Base-by-base conservation (phyloP, 2,329 filamentous ascomycete species). In the Pseudogymnoascus pannorum region DNA sequence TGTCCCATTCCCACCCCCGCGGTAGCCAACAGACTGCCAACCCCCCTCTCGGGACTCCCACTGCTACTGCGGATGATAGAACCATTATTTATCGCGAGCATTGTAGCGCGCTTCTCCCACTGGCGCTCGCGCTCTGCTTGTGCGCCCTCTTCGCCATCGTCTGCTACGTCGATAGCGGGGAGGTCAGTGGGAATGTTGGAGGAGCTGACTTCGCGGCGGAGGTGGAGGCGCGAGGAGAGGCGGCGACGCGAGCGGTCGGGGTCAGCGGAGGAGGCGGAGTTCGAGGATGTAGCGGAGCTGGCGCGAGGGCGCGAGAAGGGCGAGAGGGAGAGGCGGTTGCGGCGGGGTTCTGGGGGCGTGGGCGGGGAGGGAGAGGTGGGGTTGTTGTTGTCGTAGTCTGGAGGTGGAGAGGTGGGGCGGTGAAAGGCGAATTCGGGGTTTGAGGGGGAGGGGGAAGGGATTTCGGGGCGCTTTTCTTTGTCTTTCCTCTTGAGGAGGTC, bases 61-160 rank as follows among this genome's bases (percentile, higher is more conserved):
- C 78, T 76, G 62, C 79, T 78, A 63, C 74, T 72, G 58, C 67
- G 67, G 24, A 66, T 66, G 59, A 64, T 64, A 62, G 82, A 79
- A 5, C 33, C 33, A 67, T 81, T 85, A 67, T 82, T 80, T 67
- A 83, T 83, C 31, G 91, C 93, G 66, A 97, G 78, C 63, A 95
- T 84, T n/a, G 92, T 97, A 26, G 94, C 94, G 63, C 93, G 82
- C 77, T 89, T 87, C 80, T 97, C 94, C 94, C 94, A 99, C 75
- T 88, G 83, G 63, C 85, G 84, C 78, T 95, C 89, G 64, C 73
- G 70, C 61, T 70, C 70, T 57, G 79, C 76, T 67, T 79, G 77
- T 33, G 77, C 78, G 61, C 76, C 71, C 66, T 76, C 73, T 69
- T 78, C 75, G 65, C 75, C 72, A 35, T 48, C 42, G 42, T 14